Evolutionary conservation across 805 yeast species (phyloP), one percentile per base, ranked within the genome.

Genomic region (Kuraishia hungarica): DNA sequence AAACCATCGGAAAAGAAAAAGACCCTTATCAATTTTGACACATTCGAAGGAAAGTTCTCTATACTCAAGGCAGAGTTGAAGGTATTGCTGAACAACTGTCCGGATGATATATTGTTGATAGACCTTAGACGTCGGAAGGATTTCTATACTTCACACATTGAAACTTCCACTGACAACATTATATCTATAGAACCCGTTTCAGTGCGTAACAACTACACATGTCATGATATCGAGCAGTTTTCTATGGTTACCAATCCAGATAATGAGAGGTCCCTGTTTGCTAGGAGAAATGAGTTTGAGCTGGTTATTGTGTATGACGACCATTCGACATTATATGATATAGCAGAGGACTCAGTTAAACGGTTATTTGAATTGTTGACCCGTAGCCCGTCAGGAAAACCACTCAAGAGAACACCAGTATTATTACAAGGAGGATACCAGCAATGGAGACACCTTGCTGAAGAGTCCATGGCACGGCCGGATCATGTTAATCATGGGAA

Each of bases 151-250:
- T 79, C 80, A 51, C 97, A 90, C 67, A 82, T 92, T 15, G 63
- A 65, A 22, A 72, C 78, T 13, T 71, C 81, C 24, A 69, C 72
- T 13, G 50, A 50, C 21, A 80, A 86, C 54, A 67, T 87, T 8
- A 76, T 89, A 11, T 88, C 92, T 64, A 77, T 92, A 20, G 96
- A 89, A 54, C 97, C 97, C 0, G 74, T 78, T 20, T 75, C 82
- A 0, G 71, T 84, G 20, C 69, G 82, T 53, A 66, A 69, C 0
- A 70, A 72, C 10, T 80, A 81, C 63, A 73, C 80, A 0, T 89
- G 87, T 61, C 69, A 66, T n/a, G 93, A 86, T 54, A 69, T 92
- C n/a, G 88, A 86, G 60, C 77, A 74, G 49, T 70, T 80, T 51
- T 77, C 93, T 11, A 70, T 83, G 56, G 66, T 81, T 17, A 75